Percentiles rank a stretch among this genome's conserved stretches.
phyloP scores from a whole-genome alignment of 257 asterid genomes.

The Solanum virginianum region DNA sequence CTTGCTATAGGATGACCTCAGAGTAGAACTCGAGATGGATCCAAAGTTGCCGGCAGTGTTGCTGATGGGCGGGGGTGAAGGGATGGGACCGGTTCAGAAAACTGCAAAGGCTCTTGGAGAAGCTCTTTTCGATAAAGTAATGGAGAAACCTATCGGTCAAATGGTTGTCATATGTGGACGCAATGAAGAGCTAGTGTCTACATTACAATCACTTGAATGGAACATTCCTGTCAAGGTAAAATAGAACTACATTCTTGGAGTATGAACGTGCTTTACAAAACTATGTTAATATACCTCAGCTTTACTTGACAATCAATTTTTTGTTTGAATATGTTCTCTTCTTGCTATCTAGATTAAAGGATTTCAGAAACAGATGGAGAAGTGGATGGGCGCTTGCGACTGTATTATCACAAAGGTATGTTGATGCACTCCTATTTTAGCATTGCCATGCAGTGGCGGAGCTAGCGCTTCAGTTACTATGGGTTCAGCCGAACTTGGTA shows the following conservation, averaged over 20 bases:
- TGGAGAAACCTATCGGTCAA: conserved; percentile 70
- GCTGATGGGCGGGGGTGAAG: conserved; percentile 99
- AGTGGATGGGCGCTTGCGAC: conserved; percentile 95
- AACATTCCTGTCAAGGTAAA: conserved; percentile 80
- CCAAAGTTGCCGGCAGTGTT: conserved; percentile 71
- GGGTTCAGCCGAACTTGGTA: neutral
- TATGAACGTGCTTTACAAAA: neutral
- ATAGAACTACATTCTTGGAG: neutral
- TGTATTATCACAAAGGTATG: conserved; percentile 84
- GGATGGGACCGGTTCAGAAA: conserved; percentile 96
- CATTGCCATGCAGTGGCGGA: neutral
- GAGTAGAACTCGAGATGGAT: conserved; percentile 83
- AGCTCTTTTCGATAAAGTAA: conserved; percentile 50
- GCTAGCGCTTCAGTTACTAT: neutral
- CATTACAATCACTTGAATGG: conserved; percentile 63
- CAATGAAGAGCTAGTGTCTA: conserved; percentile 48
- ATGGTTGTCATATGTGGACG: conserved; percentile 82
- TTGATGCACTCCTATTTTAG: neutral
- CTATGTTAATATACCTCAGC: neutral
- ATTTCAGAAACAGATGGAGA: conserved; percentile 91
- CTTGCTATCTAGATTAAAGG: conserved; percentile 48
- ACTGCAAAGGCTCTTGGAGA: conserved; percentile 85
- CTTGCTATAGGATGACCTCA: conserved; percentile 40
- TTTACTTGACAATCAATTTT: neutral
- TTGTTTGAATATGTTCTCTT: neutral